A percentile compares a stretch with the other conserved stretches of the same genome.
These are phyloP conservation scores for Colletotrichum nymphaeae DNA, from an alignment of 2,329 filamentous ascomycete species.

Conservation along the genomic window DNA sequence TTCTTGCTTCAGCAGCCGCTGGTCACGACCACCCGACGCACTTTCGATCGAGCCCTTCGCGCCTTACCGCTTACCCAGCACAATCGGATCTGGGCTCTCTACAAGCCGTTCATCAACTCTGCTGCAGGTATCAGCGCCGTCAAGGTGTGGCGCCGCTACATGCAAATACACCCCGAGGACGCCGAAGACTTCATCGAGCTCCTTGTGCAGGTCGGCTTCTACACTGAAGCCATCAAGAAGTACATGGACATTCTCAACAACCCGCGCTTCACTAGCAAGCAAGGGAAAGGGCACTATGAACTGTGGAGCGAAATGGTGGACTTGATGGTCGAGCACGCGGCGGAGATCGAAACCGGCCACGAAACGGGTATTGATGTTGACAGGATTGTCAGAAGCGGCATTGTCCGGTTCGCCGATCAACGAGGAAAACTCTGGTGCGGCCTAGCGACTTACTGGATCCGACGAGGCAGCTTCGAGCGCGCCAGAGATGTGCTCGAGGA, in stretches of 20 bases:
- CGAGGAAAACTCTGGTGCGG: conserved; percentile 95
- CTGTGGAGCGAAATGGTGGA: conserved; percentile 99
- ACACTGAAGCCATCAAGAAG: conserved; percentile 89
- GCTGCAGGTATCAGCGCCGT: conserved; percentile 91
- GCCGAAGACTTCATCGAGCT: conserved; percentile 95
- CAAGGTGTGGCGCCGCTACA: conserved; percentile 94
- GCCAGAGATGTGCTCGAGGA: conserved; percentile 96
- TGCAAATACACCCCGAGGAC: conserved; percentile 96
- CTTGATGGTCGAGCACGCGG: conserved; percentile 89
- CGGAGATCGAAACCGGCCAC: conserved; percentile 82
- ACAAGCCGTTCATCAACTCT: conserved; percentile 90
- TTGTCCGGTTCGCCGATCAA: conserved; percentile 91
- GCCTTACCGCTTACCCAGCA: conserved; percentile 95
- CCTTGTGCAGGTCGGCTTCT: conserved; percentile 82
- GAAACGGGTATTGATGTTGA: conserved; percentile 91
- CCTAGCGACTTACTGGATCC: conserved; percentile 96
- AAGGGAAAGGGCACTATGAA: conserved; percentile 94
- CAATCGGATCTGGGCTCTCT: conserved; percentile 93
- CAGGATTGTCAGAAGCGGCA: conserved; percentile 90
- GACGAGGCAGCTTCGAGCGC: conserved; percentile 89
- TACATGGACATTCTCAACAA: conserved; percentile 96
- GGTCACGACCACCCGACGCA: conserved; percentile 85
- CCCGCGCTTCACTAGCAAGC: conserved; percentile 88
- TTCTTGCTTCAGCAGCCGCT: conserved; percentile 94
- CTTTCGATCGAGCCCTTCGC: conserved; percentile 91